A percentile compares a stretch with the other conserved stretches of the same genome.
These are phyloP conservation scores for Kwoniella dendrophila DNA, from an alignment of 768 basidiomycete genomes.

Conservation along the genomic window DNA sequence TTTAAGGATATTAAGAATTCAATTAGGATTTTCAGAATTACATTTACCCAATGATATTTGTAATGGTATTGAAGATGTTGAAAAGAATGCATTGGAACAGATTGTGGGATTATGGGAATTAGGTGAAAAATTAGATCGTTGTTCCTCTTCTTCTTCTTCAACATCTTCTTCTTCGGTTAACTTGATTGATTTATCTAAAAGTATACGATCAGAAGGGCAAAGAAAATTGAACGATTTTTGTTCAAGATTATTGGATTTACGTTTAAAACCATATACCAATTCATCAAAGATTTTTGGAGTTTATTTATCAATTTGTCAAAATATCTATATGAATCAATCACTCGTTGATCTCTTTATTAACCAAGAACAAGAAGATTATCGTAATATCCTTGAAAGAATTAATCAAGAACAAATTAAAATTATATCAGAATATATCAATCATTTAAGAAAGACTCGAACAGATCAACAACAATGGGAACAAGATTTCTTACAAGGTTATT, in stretches of 20 bases:
- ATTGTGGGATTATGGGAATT: slow-evolving; percentile 21
- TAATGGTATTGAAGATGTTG: slow-evolving; percentile 39
- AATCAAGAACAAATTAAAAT: not conserved
- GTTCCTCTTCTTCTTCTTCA: too few species aligned
- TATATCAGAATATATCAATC: not conserved
- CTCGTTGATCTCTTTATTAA: not conserved
- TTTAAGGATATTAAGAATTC: slow-evolving; percentile 36
- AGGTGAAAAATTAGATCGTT: not conserved
- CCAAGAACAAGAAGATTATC: not conserved
- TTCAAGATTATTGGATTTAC: slow-evolving; percentile 9
- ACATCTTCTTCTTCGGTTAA: too few species aligned
- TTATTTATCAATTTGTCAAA: not conserved
- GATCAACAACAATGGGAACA: not conserved
- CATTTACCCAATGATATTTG: slow-evolving; percentile 40
- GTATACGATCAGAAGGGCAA: not conserved
- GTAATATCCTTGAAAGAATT: not conserved
- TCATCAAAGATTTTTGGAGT: not conserved
- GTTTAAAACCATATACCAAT: slow-evolving; percentile 20
- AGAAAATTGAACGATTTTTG: slow-evolving; percentile 2
- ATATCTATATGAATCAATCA: not conserved
- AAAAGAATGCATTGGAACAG: not conserved
- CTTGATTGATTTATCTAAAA: not conserved
- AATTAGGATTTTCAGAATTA: slow-evolving; percentile 41
- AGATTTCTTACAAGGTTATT: not conserved
- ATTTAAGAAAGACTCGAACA: not conserved